Base-by-base conservation (phyloP, 2,329 filamentous ascomycete species). In the Trichoderma sp. region DNA sequence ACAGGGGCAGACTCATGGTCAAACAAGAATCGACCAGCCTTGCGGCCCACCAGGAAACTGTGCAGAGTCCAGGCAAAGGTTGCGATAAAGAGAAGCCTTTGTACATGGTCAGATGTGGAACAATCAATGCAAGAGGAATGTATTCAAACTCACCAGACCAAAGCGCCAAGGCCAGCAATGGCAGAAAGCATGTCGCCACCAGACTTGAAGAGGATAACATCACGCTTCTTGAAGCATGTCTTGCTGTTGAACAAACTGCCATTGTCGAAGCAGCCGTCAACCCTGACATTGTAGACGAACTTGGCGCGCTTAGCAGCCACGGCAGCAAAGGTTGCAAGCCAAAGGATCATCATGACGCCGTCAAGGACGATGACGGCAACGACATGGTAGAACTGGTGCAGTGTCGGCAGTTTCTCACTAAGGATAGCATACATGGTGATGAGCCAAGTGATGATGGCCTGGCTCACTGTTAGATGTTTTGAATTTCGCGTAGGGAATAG, bases 391-490 rank as follows among this genome's bases (percentile, higher is more conserved):
- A 74, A 72, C 1, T 64, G 27, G 22, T 74, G 79, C 45, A 80
- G 75, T 5, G 72, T 68, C 7, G 74, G 10, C 17, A 81, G 68
- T 65, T 78, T 82, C 67, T 84, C 82, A 22, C 81, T 75, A 3
- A 81, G 70, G 70, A 84, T 59, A 22, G 74, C 72, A 74, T 84
- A 85, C 12, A 83, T 73, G 19, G 2, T 19, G 50, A 80, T 74
- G 35, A 83, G 59, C 81, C 82, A 84, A 27, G 82, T 84, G 70
- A 84, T 76, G 69, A 85, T 63, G 17, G 77, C 73, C 83, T 84
- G 39, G 2, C 48, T 45, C 13, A 2, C 3, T 29, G 54, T 45
- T 3, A 34, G 39, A 34, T 61, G 27, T 54, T 63, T 69, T 64
- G 69, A 72, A 70, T 15, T 35, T 53, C 6, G 68, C 70, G 9